These are phyloP conservation scores for Samsoniella hepiali DNA, from an alignment of 2,329 filamentous ascomycete species.

Conservation along the genomic window DNA sequence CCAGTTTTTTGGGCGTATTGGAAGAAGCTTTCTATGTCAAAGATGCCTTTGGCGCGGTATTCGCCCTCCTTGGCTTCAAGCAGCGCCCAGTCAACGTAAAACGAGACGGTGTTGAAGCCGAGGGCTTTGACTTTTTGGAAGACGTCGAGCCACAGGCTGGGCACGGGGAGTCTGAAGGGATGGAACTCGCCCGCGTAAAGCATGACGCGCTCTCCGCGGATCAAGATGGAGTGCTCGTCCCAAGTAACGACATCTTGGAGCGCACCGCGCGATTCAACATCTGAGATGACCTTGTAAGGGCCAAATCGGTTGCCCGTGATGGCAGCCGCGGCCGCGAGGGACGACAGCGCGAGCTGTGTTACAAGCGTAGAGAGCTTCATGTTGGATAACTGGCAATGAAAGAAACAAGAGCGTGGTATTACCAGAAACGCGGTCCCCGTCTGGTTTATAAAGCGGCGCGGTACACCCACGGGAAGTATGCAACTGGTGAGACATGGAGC, in stretches of 20 bases:
- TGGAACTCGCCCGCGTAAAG: conserved; percentile 67
- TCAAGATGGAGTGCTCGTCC: conserved; percentile 64
- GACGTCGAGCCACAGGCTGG: conserved; percentile 55
- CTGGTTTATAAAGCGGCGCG: neutral
- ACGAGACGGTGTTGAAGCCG: conserved; percentile 68
- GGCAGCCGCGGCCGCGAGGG: conserved; percentile 5
- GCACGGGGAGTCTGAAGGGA: conserved; percentile 46
- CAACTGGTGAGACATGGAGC: neutral
- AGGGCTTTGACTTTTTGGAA: conserved; percentile 73
- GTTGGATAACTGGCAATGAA: neutral
- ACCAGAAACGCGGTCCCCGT: neutral
- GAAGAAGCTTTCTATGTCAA: no score
- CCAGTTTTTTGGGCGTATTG: no score
- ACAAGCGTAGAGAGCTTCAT: conserved; percentile 11
- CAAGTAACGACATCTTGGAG: conserved; percentile 49
- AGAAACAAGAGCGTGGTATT: neutral
- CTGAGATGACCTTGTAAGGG: conserved; percentile 6
- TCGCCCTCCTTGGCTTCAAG: no score
- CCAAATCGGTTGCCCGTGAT: neutral
- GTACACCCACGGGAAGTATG: neutral
- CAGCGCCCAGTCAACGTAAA: conserved; percentile 73
- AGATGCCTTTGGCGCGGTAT: no score
- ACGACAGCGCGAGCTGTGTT: conserved; percentile 8
- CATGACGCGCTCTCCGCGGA: conserved; percentile 64
- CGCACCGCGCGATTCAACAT: neutral